Evolutionary conservation across 1,139 yeast genomes (phyloP), one percentile per base, ranked within the genome.

Genomic region (Yarrowia galli): DNA sequence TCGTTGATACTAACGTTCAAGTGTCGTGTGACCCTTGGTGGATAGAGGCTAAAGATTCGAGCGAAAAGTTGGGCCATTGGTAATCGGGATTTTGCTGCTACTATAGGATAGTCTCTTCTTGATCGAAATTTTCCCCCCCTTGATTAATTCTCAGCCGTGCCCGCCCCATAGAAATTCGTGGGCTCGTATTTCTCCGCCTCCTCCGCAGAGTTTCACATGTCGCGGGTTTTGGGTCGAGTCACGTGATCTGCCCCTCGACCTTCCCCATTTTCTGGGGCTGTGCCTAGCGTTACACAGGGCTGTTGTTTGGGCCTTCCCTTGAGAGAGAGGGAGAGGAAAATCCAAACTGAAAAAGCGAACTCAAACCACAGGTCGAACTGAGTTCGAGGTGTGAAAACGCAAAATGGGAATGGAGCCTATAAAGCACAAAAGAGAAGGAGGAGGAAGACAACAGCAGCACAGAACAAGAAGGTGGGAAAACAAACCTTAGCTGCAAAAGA

Each of bases 171-270:
- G 18, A 36, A 3, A 15, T 3, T 15, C 43, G 2, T 5, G 22
- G 22, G 15, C 16, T 42, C 43, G 20, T 40, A 18, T 42, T 13
- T 25, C 28, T 32, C 23, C 46, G 45, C 28, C 18, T 7, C n/a
- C 22, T 18, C 18, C 23, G 16, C 43, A 32, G 20, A 51, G 58
- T 35, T 51, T 51, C 58, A 51, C 58, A 51, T 51, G 58, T 20
- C 15, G 42, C 15, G 22, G 22, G 22, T 10, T 28, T 4, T 36
- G 16, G 16, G 25, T 13, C 20, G 25, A 3, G 12, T 53, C 60
- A 53, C 60, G 60, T 53, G 60, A 53, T 15, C 56, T 49, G 54
- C 42, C 58, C 58, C 58, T 49, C 40, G 56, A 53, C 60, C 45
- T 53, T 53, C 60, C 60, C 60, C 45, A 22, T 53, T 12, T 38